Conservation (phyloP, 2,329 filamentous ascomycete species). For the Capronia americana region DNA sequence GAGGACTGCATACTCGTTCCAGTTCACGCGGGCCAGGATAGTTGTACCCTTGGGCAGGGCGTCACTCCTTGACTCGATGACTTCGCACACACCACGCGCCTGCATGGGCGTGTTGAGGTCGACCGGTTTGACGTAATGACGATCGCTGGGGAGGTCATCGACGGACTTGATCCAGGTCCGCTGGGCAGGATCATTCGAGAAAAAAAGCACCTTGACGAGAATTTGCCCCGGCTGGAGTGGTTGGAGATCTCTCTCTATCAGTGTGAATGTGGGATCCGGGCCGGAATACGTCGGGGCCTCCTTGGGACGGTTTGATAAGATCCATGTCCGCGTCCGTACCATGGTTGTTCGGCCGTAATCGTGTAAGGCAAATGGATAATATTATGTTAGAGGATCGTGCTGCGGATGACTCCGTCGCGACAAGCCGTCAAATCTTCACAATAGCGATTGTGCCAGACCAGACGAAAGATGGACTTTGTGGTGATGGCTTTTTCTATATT, state of each 20-base stretch:
- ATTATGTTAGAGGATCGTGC: too few species aligned
- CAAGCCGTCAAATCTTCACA: too few species aligned
- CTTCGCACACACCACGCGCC: constrained; percentile 46
- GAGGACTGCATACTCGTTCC: constrained; percentile 51
- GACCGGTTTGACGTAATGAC: constrained; percentile 56
- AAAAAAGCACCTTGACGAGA: constrained; percentile 54
- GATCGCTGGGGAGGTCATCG: constrained; percentile 42
- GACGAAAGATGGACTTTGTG: too few species aligned
- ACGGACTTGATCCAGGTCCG: constrained; percentile 55
- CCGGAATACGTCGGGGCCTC: constrained; percentile 13
- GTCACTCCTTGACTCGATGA: constrained; percentile 47
- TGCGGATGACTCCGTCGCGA: too few species aligned
- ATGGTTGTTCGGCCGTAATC: constrained; percentile 46
- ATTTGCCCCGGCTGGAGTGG: constrained; percentile 48
- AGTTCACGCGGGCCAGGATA: constrained; percentile 45
- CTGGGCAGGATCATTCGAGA: constrained; percentile 62
- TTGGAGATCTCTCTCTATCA: constrained; percentile 19
- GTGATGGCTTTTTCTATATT: too few species aligned
- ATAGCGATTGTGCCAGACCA: too few species aligned
- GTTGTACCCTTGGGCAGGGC: constrained; percentile 45
- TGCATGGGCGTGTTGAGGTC: constrained; percentile 49
- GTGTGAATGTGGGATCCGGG: constrained; percentile 28
- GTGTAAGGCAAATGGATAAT: too few species aligned
- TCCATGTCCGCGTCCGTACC: constrained; percentile 62
- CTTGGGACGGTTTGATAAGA: constrained; percentile 25